Percentiles rank a stretch among this genome's conserved stretches.
These are phyloP conservation scores for Lachnellula cervina DNA, from an alignment of 2,329 filamentous ascomycete genomes.

Conservation along the genomic window DNA sequence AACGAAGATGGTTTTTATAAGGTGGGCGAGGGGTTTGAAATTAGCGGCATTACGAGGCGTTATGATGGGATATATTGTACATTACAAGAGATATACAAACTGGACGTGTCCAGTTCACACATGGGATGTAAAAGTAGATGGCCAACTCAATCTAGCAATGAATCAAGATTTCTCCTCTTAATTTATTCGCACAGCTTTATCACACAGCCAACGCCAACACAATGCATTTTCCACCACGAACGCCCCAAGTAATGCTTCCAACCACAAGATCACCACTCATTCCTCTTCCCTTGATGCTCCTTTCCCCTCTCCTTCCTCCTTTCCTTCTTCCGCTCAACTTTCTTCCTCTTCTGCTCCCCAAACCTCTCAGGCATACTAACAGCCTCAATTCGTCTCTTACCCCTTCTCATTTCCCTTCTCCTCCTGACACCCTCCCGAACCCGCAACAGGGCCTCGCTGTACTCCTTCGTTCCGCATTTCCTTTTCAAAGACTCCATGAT, in stretches of 20 bases:
- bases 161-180: not conserved
- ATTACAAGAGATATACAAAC: not conserved
- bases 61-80: not conserved
- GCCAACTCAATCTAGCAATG: not conserved
- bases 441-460: constrained; percentile 66
- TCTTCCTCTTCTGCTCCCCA: constrained; percentile 74
- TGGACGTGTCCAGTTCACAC: not conserved
- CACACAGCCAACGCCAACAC: not conserved
- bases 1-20: not conserved
- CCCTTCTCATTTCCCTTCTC: constrained; percentile 67
- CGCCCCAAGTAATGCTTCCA: not conserved
- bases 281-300: constrained; percentile 52
- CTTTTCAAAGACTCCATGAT: constrained; percentile 79
- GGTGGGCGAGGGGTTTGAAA: not conserved
- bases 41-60: constrained; percentile 11
- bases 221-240: not conserved
- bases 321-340: constrained; percentile 78
- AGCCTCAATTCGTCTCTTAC: constrained; percentile 86
- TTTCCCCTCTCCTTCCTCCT: constrained; percentile 72
- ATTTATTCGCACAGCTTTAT: not conserved
- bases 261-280: constrained; percentile 16
- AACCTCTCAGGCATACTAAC: constrained; percentile 76
- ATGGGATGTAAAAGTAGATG: not conserved
- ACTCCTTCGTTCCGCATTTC: constrained; percentile 75
- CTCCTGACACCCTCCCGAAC: constrained; percentile 70